Evolutionary conservation across 371 early-diverging fungal species (phyloP).

Genomic region (Mortierella sp.): DNA sequence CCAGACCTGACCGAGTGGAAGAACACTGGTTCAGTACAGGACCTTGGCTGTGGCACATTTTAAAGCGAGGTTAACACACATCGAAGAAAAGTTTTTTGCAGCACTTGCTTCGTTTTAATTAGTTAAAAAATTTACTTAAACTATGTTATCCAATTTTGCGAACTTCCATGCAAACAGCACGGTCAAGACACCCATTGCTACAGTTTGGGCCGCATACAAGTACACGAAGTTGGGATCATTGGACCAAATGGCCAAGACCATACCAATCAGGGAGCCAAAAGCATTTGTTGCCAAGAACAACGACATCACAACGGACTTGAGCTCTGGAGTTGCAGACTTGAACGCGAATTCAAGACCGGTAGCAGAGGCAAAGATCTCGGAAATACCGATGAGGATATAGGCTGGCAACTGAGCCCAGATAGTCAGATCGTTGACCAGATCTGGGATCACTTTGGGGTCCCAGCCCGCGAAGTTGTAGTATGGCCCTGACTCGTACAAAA

Average conservation of each 20-base stretch:
- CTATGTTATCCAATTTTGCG: slow-evolving; percentile 28
- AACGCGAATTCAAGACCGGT: slow-evolving; percentile 87
- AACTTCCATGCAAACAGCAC: slow-evolving; percentile 56
- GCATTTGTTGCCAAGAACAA: slow-evolving; percentile 80
- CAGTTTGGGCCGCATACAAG: slow-evolving; percentile 72
- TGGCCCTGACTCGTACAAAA: slow-evolving; percentile 72
- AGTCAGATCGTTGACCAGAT: slow-evolving; percentile 61
- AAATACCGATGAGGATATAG: slow-evolving; percentile 74
- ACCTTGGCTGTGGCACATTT: not conserved
- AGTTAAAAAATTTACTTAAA: not conserved
- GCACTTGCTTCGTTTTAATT: not conserved
- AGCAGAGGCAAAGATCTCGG: slow-evolving; percentile 80
- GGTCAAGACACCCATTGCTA: slow-evolving; percentile 59
- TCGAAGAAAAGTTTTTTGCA: too few species aligned
- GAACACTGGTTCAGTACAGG: not conserved
- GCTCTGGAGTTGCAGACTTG: slow-evolving; percentile 77
- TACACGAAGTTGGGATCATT: slow-evolving; percentile 77
- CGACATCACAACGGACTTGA: slow-evolving; percentile 84
- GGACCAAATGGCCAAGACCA: slow-evolving; percentile 75
- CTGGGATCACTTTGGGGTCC: slow-evolving; percentile 44
- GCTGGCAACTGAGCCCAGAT: slow-evolving; percentile 79
- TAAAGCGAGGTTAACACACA: too few species aligned
- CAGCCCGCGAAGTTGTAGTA: slow-evolving; percentile 62
- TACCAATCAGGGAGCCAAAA: slow-evolving; percentile 72
- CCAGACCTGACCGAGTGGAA: too few species aligned